Percentiles rank a stretch among this genome's conserved stretches.
Conservation (phyloP, 2,329 filamentous ascomycete species). For the Cytospora leucostoma region DNA sequence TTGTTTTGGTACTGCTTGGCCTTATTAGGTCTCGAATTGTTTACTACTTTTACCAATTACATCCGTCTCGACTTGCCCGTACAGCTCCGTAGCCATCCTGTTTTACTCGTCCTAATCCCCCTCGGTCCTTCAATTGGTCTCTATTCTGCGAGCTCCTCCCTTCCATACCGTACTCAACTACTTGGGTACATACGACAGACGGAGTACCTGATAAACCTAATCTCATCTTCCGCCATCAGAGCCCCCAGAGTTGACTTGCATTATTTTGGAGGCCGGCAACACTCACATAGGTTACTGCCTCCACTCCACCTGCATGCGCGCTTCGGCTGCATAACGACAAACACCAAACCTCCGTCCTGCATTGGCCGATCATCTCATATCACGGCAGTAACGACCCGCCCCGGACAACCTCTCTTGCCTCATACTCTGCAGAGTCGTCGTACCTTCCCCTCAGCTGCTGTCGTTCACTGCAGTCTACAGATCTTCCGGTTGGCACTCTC, state of each 20-base stretch:
- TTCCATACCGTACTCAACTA: conserved; percentile 4
- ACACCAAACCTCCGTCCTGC: conserved; percentile 19
- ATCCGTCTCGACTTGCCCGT: conserved; percentile 6
- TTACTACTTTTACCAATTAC: conserved; percentile 17
- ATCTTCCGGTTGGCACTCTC: conserved; percentile 5
- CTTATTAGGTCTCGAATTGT: conserved; percentile 20
- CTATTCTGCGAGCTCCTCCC: conserved; percentile 5
- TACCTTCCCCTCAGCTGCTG: conserved; percentile 7
- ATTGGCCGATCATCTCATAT: conserved; percentile 14
- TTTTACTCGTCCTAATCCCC: conserved; percentile 5
- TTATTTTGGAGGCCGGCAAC: conserved; percentile 10
- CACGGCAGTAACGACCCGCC: conserved; percentile 21
- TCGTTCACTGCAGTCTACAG: conserved; percentile 7
- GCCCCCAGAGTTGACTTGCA: conserved; percentile 19
- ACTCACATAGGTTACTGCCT: conserved; percentile 17
- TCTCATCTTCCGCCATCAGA: conserved; percentile 1
- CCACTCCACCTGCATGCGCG: conserved; percentile 12
- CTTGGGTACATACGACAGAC: background rate
- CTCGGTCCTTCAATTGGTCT: conserved; percentile 1
- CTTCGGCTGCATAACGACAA: conserved; percentile 12
- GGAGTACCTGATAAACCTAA: conserved; percentile 2
- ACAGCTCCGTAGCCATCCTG: conserved; percentile 4
- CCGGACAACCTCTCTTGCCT: conserved; percentile 8
- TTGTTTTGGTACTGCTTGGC: conserved; percentile 7
- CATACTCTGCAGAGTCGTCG: background rate